A percentile compares a stretch with the other conserved stretches of the same genome.
These are phyloP conservation scores for Eucalyptus marginata DNA, from an alignment of 345 rosid genomes.

Conservation along the genomic window DNA sequence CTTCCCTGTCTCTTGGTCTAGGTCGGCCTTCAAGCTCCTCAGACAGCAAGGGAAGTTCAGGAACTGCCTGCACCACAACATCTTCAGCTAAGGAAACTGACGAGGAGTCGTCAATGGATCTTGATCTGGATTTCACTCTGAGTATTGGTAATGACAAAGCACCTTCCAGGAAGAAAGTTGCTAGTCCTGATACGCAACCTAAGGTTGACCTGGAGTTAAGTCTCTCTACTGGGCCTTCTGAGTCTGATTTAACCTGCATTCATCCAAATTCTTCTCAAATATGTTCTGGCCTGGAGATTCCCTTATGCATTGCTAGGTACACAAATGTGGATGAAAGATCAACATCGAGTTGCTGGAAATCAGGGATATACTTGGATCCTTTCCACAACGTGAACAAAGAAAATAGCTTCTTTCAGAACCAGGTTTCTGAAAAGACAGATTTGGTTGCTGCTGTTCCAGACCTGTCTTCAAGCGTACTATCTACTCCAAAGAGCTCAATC, in stretches of 20 bases:
- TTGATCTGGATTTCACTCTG: constrained; percentile 70
- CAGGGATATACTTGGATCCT: constrained; percentile 16
- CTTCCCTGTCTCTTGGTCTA: constrained; percentile 62
- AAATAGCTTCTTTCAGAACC: constrained; percentile 26
- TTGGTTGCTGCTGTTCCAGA: constrained; percentile 24
- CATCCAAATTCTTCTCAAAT: constrained; percentile 14
- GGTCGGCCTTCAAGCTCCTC: constrained; percentile 76
- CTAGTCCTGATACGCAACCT: constrained; percentile 17
- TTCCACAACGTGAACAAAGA: constrained; percentile 11
- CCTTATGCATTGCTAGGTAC: constrained; percentile 2
- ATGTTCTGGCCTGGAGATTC: constrained; percentile 31
- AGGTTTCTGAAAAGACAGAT: constrained; percentile 21
- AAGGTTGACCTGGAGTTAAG: constrained; percentile 69
- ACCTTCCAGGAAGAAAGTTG: constrained; percentile 20
- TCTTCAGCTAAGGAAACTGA: constrained; percentile 89
- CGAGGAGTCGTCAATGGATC: constrained; percentile 79
- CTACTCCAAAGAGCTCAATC: constrained; percentile 62
- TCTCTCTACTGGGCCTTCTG: constrained; percentile 54
- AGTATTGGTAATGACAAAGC: constrained; percentile 68
- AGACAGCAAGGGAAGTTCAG: constrained; percentile 83
- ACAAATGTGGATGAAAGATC: constrained; percentile 40
- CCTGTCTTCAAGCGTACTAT: constrained; percentile 38
- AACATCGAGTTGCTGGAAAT: constrained; percentile 22
- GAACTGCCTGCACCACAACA: constrained; percentile 55
- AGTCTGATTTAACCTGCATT: constrained; percentile 55